phyloP scores from a whole-genome alignment of 306 rosid species.

The Cucurbita maxima region DNA sequence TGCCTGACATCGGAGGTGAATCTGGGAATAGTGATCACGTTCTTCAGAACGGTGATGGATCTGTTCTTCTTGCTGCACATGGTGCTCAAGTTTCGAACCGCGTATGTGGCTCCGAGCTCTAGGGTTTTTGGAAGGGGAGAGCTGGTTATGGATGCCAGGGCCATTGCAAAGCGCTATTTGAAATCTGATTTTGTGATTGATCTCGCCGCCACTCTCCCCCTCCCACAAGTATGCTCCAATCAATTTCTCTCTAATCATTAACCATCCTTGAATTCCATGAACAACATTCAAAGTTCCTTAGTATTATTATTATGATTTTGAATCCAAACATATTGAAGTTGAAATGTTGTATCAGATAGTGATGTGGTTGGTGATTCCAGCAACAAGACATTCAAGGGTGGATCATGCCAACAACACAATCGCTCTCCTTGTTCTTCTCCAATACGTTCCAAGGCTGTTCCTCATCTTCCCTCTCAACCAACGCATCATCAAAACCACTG shows the following conservation, averaged over 20 bases:
- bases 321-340: background rate
- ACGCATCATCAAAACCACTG: slow-evolving; percentile 59
- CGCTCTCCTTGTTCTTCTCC: slow-evolving; percentile 62
- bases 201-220: slow-evolving; percentile 69
- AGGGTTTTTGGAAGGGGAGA: slow-evolving; percentile 84
- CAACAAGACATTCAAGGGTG: slow-evolving; percentile 21
- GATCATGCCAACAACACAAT: slow-evolving; percentile 74
- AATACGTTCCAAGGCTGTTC: slow-evolving; percentile 67
- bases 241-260: too few relatives aligned
- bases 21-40: slow-evolving; percentile 32
- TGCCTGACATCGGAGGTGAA: slow-evolving; percentile 31
- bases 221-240: slow-evolving; percentile 48
- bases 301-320: too few relatives aligned
- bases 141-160: slow-evolving; percentile 50
- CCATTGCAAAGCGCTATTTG: slow-evolving; percentile 57
- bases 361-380: slow-evolving; percentile 68
- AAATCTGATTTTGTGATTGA: slow-evolving; percentile 68
- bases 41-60: slow-evolving; percentile 50
- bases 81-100: slow-evolving; percentile 70
- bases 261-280: too few relatives aligned
- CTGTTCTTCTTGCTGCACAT: slow-evolving; percentile 64
- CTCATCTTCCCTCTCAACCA: slow-evolving; percentile 71
- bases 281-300: too few relatives aligned
- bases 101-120: slow-evolving; percentile 68
- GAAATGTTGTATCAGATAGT: slow-evolving; percentile 36